Base-by-base conservation (phyloP, 768 basidiomycete species). In the Tricholoma sp. region DNA sequence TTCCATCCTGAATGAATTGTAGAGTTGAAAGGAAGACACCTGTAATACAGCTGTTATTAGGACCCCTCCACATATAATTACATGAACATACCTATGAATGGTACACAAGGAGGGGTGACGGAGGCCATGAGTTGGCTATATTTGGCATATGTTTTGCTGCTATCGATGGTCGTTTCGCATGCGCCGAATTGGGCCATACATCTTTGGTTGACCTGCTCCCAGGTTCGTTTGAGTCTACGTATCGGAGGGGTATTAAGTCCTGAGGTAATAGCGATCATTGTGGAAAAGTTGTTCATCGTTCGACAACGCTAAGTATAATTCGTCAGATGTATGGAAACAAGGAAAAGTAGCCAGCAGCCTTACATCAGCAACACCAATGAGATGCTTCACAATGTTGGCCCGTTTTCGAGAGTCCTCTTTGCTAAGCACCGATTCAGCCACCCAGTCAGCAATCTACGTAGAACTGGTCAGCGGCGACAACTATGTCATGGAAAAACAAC, bases 1-100 rank as follows among this genome's bases (percentile, higher is more conserved):
- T 94, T 8, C 96, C 97, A 64, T 98, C 97, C 72, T 97, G 93
- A 68, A 97, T 96, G 72, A 98, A 98, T n/a, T 94, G 95, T 59
- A 98, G 77, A 6, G 90, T 92, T 5, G 96, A 95, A 24, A 99
- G 83, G 76, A 96, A 98, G 55, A 98, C 90, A 65, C 97, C 96
- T 97, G 63, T 27, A 0, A 58, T 18, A 19, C n/a, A 31, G 47
- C n/a, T 50, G 29, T 5, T 4, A 31, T 50, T 6, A 50, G 29
- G 24, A 31, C 16, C 18, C 10, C 29, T 50, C 27, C 3, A 50
- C 29, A 24, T 47, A 18, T 9, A 50, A 4, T 18, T 16, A 18
- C 5, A 31, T 46, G 8, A 31, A 32, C 24, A 82, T 63, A 95
- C 96, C 96, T 56, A 98, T 88, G 74, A 98, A 98, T 6, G 96